These are phyloP conservation scores for Starmerella davenportii DNA, from an alignment of 805 yeast genomes.

Conservation along the genomic window DNA sequence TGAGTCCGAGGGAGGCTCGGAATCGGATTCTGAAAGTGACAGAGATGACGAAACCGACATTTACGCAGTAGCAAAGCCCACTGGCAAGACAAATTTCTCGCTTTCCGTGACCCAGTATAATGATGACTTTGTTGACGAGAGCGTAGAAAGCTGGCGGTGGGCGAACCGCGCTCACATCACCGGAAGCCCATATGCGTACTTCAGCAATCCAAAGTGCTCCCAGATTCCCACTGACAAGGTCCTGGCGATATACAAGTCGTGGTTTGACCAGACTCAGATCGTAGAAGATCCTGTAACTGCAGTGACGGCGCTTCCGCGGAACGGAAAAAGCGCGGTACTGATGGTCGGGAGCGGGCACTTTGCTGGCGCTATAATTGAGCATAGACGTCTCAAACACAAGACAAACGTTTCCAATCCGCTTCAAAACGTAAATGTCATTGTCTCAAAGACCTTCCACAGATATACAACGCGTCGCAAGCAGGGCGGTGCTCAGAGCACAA, in stretches of 20 bases:
- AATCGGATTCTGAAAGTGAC: constrained; percentile 7
- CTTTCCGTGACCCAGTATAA: constrained; percentile 37
- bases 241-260: constrained; percentile 49
- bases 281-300: constrained; percentile 34
- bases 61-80: background rate
- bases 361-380: constrained; percentile 84
- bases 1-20: constrained; percentile 7
- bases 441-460: constrained; percentile 76
- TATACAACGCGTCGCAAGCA: constrained; percentile 93
- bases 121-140: constrained; percentile 9
- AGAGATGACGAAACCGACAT: constrained; percentile 20
- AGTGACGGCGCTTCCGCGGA: constrained; percentile 26
- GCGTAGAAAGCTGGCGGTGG: constrained; percentile 13
- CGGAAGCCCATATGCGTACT: constrained; percentile 49
- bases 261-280: constrained; percentile 30
- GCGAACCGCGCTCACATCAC: constrained; percentile 16
- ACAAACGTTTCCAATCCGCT: constrained; percentile 41
- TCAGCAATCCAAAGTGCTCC: constrained; percentile 28
- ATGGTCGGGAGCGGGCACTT: constrained; percentile 98
- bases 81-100: constrained; percentile 7
- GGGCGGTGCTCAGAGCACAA: constrained; percentile 91
- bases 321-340: constrained; percentile 46
- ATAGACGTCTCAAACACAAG: constrained; percentile 33
- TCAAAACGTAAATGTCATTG: constrained; percentile 29
- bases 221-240: constrained; percentile 30